Evolutionary conservation across 805 yeast species (phyloP), one percentile per base, ranked within the genome.

Genomic region (Ogataea trehaloabstinens): DNA sequence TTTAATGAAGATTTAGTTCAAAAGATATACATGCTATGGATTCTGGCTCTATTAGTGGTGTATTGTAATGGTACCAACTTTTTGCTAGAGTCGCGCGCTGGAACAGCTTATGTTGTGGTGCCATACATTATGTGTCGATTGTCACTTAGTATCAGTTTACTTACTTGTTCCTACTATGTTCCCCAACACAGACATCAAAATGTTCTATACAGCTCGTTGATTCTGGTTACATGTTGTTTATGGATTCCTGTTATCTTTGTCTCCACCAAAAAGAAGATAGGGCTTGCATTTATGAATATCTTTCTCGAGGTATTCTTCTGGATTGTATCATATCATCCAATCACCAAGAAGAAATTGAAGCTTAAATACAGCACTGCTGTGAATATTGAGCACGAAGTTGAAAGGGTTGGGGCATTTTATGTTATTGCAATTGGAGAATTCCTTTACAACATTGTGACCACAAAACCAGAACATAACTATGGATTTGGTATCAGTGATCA

Each of bases 371-470:
- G 82, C 8, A 77, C 86, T 0, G 85, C 85, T 1, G 53, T 79
- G 43, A 78, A 78, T 51, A 76, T 81, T 40, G 85, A 79, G 46
- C 85, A 80, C 51, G 84, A 79, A 52, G 81, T 77, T 19, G 86
- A 81, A 51, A 56, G 86, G 39, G 68, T 66, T 49, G 68, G 73
- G 2, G 76, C 80, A 0, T 80, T 80, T 51, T 78, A 67, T 38
- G 70, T 79, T 46, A 79, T 81, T 56, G 84, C 83, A 4, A 67
- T 80, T 45, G 86, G 86, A 24, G 85, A 80, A 46, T 80, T 77
- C 46, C 58, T 79, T 11, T 77, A 72, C 49, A 72, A 70, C 28
- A 61, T 75, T 6, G 82, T 77, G 6, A 73, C 78, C 2, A 48
- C 51, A 11, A 34, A 48, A 2, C 56, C 58, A 0, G 60, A 67